phyloP scores from a whole-genome alignment of 2,329 filamentous ascomycete species.

The Pseudogymnoascus sp. region DNA sequence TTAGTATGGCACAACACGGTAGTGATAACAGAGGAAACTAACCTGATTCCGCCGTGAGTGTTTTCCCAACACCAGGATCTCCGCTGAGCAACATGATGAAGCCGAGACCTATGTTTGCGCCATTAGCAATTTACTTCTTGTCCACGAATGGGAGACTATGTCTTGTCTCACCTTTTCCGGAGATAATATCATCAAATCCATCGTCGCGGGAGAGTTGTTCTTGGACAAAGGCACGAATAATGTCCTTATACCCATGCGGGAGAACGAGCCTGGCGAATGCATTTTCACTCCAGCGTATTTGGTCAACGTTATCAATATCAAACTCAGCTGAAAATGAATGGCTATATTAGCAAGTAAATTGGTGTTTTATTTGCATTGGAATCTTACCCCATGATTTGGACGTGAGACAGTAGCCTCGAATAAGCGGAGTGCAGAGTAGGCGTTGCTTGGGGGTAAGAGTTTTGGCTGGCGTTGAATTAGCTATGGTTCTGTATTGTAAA shows the following conservation, averaged over 20 bases:
- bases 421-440: slow-evolving; percentile 24
- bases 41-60: slow-evolving; percentile 55
- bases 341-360: slow-evolving; percentile 3
- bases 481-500: neutral
- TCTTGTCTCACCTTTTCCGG: slow-evolving; percentile 39
- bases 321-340: slow-evolving; percentile 28
- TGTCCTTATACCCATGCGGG: slow-evolving; percentile 41
- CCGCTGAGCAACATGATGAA: slow-evolving; percentile 33
- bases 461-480: slow-evolving; percentile 8
- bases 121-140: neutral
- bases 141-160: neutral
- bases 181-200: slow-evolving; percentile 45
- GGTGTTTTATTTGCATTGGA: neutral
- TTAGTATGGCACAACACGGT: slow-evolving; percentile 23
- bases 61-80: slow-evolving; percentile 56
- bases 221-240: slow-evolving; percentile 44
- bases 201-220: slow-evolving; percentile 36
- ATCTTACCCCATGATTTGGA: slow-evolving; percentile 29
- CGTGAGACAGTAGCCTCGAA: slow-evolving; percentile 28
- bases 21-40: slow-evolving; percentile 56
- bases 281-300: slow-evolving; percentile 41
- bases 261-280: slow-evolving; percentile 45
- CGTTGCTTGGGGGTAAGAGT: slow-evolving; percentile 13
- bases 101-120: slow-evolving; percentile 12
- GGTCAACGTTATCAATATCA: slow-evolving; percentile 37